Percentiles rank a stretch among this genome's conserved stretches.
These are phyloP conservation scores for Rhodamnia argentea DNA, from an alignment of 345 rosid species.

Conservation along the genomic window DNA sequence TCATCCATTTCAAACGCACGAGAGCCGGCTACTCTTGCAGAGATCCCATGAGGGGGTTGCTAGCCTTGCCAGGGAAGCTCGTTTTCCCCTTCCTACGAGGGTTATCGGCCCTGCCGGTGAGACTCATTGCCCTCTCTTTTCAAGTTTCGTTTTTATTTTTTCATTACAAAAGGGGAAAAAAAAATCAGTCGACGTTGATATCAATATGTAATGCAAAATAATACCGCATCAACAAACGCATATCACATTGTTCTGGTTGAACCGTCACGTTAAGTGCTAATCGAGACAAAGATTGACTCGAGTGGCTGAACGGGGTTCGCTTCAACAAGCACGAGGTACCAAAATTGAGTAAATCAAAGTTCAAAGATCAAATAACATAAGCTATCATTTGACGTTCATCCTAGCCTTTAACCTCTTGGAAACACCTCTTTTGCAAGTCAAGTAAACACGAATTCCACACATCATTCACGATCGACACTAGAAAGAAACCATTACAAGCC, in stretches of 20 bases:
- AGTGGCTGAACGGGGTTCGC: background rate
- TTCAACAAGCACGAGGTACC: background rate
- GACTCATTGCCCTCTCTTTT: background rate
- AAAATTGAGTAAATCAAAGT: background rate
- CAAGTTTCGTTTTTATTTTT: background rate
- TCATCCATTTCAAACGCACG: no score
- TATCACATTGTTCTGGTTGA: no score
- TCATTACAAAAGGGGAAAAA: background rate
- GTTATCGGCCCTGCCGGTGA: no score
- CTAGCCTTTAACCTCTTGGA: background rate
- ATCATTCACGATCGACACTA: background rate
- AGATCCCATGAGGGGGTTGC: no score
- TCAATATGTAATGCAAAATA: background rate
- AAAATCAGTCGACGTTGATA: background rate
- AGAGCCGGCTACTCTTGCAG: no score
- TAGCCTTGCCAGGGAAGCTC: no score
- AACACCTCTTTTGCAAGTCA: background rate
- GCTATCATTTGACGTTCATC: background rate
- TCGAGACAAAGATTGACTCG: background rate
- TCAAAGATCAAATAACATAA: background rate
- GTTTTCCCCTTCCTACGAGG: no score
- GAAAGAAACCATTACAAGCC: no score
- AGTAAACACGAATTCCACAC: background rate
- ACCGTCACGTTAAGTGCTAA: background rate
- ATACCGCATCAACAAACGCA: background rate